Conservation (phyloP, 2,329 filamentous ascomycete species). For the Epichloe bromicola region DNA sequence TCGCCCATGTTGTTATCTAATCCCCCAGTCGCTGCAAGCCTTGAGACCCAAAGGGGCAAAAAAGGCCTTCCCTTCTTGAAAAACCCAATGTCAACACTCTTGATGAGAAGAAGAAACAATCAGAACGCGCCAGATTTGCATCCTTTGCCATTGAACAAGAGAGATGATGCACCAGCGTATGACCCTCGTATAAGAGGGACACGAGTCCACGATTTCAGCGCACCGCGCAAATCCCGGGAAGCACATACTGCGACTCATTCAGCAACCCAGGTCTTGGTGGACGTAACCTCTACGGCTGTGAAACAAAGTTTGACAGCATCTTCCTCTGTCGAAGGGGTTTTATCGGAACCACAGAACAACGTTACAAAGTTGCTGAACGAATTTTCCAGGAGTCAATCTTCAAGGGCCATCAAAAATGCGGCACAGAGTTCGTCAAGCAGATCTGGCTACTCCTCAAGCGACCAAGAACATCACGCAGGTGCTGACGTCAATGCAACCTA, state of each 20-base stretch:
- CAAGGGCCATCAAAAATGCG: neutral
- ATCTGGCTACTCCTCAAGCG: neutral
- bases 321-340: constrained; percentile 7
- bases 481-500: neutral
- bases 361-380: neutral
- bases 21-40: constrained; percentile 11
- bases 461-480: neutral
- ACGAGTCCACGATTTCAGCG: constrained; percentile 52
- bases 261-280: neutral
- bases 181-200: constrained; percentile 53
- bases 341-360: neutral
- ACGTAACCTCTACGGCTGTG: neutral
- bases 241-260: neutral
- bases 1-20: constrained; percentile 17
- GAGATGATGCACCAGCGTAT: constrained; percentile 34
- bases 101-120: constrained; percentile 42
- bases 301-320: constrained; percentile 7
- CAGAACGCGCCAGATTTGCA: constrained; percentile 33
- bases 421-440: neutral
- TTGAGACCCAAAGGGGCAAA: constrained; percentile 33
- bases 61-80: constrained; percentile 45
- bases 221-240: constrained; percentile 29
- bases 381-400: neutral
- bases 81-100: constrained; percentile 45
- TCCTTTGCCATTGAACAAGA: constrained; percentile 26